Conservation (phyloP, 2,329 filamentous ascomycete species). For the Penicillium psychrosexuale region DNA sequence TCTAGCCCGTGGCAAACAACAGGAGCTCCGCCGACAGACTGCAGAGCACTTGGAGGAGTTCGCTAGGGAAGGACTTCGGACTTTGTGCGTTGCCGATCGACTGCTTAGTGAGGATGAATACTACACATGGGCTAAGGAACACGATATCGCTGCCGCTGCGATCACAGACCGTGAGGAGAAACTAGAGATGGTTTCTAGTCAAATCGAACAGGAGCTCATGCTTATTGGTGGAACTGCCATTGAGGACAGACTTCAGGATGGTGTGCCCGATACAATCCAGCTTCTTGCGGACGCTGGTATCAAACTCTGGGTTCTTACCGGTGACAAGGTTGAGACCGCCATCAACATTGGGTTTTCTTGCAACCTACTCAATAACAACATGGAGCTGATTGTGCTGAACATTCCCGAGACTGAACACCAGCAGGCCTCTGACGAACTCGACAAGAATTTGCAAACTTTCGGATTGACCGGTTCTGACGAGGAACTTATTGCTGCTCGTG, state of each 20-base stretch:
- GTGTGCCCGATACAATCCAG: constrained; percentile 92
- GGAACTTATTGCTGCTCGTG: constrained; percentile 73
- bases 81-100: constrained; percentile 85
- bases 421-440: constrained; percentile 66
- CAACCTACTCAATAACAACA: constrained; percentile 93
- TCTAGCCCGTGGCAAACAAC: constrained; percentile 78
- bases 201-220: constrained; percentile 84
- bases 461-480: constrained; percentile 78
- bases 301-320: constrained; percentile 97
- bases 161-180: constrained; percentile 88
- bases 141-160: constrained; percentile 81
- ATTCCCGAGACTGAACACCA: constrained; percentile 69
- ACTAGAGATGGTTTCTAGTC: constrained; percentile 81
- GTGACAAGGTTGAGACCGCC: constrained; percentile 97
- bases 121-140: constrained; percentile 75
- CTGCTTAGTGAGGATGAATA: constrained; percentile 82
- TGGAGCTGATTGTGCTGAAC: constrained; percentile 92
- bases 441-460: constrained; percentile 70
- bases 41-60: constrained; percentile 97
- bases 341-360: constrained; percentile 99
- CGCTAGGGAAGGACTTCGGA: constrained; percentile 89
- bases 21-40: constrained; percentile 75
- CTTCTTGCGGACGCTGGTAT: constrained; percentile 90
- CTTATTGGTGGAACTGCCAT: constrained; percentile 93
- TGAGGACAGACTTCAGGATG: constrained; percentile 93